Percentiles rank a stretch among this genome's conserved stretches.
Conservation (phyloP, 2,329 filamentous ascomycete species). For the Aspergillus cejpii region DNA sequence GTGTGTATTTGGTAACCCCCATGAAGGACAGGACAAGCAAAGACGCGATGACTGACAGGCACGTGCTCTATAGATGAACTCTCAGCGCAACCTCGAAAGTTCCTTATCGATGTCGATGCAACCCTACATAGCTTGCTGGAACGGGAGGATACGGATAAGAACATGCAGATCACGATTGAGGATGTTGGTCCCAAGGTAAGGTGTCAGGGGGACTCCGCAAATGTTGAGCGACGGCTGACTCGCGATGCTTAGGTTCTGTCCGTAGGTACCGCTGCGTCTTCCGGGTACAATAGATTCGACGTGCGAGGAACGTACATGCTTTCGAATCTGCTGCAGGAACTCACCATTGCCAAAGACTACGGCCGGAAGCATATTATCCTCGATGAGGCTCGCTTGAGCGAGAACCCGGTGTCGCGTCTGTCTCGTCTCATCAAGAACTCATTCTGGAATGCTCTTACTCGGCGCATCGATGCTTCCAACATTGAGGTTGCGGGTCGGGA, state of each 20-base stretch:
- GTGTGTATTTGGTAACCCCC: slow-evolving; percentile 23
- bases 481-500: slow-evolving; percentile 79
- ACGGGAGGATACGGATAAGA: slow-evolving; percentile 87
- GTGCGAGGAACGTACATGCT: slow-evolving; percentile 95
- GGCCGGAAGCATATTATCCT: slow-evolving; percentile 84
- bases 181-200: slow-evolving; percentile 82
- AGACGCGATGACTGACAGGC: slow-evolving; percentile 10
- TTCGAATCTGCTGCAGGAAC: slow-evolving; percentile 90
- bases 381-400: slow-evolving; percentile 83
- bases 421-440: slow-evolving; percentile 78
- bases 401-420: slow-evolving; percentile 87
- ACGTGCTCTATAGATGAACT: slow-evolving; percentile 57
- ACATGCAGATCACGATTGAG: slow-evolving; percentile 97
- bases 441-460: slow-evolving; percentile 88
- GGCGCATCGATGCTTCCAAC: slow-evolving; percentile 74
- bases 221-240: slow-evolving; percentile 12
- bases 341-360: slow-evolving; percentile 85
- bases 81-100: slow-evolving; percentile 63
- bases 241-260: slow-evolving; percentile 61
- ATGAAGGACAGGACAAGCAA: not conserved
- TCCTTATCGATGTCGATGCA: slow-evolving; percentile 77
- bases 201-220: not conserved
- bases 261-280: slow-evolving; percentile 76
- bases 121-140: slow-evolving; percentile 72
- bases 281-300: slow-evolving; percentile 80